Evolutionary conservation across 441 rosid genomes (phyloP).

Genomic region (Corymbia calophylla): DNA sequence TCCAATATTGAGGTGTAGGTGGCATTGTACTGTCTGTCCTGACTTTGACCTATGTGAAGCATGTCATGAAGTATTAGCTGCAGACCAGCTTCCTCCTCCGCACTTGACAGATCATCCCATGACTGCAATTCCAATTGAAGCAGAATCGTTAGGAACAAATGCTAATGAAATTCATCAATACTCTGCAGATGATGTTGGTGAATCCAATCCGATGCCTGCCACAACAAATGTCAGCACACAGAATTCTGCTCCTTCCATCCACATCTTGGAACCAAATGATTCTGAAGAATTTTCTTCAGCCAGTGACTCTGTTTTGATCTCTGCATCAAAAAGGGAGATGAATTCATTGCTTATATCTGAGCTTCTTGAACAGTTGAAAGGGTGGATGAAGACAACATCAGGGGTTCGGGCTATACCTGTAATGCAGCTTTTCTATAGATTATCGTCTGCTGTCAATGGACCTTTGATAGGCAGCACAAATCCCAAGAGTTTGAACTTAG

Average conservation of each 20-base stretch:
- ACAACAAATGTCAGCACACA: slow-evolving; percentile 38
- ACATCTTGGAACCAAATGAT: slow-evolving; percentile 86
- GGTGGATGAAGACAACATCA: slow-evolving; percentile 92
- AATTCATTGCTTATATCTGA: slow-evolving; percentile 95
- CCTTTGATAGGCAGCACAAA: slow-evolving; percentile 93
- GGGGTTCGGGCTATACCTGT: slow-evolving; percentile 94
- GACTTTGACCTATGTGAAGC: slow-evolving; percentile 99
- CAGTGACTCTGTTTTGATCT: slow-evolving; percentile 78
- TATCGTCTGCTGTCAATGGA: slow-evolving; percentile 98
- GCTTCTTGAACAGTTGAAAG: slow-evolving; percentile 91
- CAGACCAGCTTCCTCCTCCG: slow-evolving; percentile 89
- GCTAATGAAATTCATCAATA: slow-evolving; percentile 85
- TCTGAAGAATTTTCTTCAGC: slow-evolving; percentile 85
- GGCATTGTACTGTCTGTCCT: slow-evolving; percentile 99
- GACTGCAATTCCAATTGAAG: slow-evolving; percentile 98
- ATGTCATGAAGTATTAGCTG: slow-evolving; percentile 90
- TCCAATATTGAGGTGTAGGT: slow-evolving; percentile 93
- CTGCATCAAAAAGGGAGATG: slow-evolving; percentile 95
- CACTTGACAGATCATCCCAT: slow-evolving; percentile 98
- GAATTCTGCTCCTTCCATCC: slow-evolving; percentile 88
- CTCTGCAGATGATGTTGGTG: slow-evolving; percentile 68
- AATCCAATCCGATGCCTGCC: slow-evolving; percentile 49
- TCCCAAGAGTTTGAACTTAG: slow-evolving; percentile 79
- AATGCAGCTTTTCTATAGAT: slow-evolving; percentile 96
- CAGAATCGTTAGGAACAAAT: slow-evolving; percentile 86